A percentile compares a stretch with the other conserved stretches of the same genome.
Conservation (phyloP, 179 eudicot genomes). For the Beta lomatogona region DNA sequence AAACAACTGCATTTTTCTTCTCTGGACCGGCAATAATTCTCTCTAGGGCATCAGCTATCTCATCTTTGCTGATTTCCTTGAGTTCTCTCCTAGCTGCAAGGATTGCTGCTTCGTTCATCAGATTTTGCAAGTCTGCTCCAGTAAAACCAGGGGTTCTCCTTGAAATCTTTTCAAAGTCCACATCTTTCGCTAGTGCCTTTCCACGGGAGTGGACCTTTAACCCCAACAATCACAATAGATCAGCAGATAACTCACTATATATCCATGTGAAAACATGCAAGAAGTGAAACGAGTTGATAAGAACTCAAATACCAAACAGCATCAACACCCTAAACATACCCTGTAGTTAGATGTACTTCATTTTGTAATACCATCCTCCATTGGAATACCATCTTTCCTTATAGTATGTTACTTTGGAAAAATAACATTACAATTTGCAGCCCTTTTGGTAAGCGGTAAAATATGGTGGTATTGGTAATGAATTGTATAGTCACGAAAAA, state of each 20-base stretch:
- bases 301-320: background rate
- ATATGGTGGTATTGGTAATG: too few species aligned
- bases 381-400: background rate
- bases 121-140: conserved; percentile 94
- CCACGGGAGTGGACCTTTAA: conserved; percentile 93
- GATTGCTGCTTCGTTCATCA: conserved; percentile 99
- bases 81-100: conserved; percentile 98
- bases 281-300: background rate
- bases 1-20: conserved; percentile 99
- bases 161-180: conserved; percentile 88
- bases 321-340: background rate
- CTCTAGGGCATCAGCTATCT: conserved; percentile 96
- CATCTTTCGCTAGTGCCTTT: conserved; percentile 95
- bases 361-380: background rate
- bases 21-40: conserved; percentile 99
- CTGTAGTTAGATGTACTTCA: background rate
- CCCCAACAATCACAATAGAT: conserved; percentile 4
- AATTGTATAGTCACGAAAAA: too few species aligned
- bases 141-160: conserved; percentile 99
- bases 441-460: too few species aligned
- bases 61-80: conserved; percentile 98
- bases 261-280: background rate
- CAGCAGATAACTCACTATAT: conserved; percentile 2
- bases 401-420: background rate
- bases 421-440: background rate